Percentiles rank a stretch among this genome's conserved stretches.
Conservation (phyloP, 805 yeast genomes). For the Candida maesae region DNA sequence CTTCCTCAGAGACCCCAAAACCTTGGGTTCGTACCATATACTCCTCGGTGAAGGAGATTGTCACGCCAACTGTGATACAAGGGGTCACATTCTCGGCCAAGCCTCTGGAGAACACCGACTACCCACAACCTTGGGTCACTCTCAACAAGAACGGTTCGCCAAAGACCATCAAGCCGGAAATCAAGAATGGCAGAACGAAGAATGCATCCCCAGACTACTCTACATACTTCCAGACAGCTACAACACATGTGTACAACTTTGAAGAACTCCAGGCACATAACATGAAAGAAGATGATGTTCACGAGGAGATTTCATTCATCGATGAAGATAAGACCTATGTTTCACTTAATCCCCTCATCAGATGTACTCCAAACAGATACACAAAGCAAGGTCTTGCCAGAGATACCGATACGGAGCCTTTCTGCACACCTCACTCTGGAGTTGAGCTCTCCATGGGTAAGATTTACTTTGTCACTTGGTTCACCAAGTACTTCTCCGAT, state of each 20-base stretch:
- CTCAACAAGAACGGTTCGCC: constrained; percentile 76
- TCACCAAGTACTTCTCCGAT: constrained; percentile 54
- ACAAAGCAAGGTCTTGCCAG: constrained; percentile 60
- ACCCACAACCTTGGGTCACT: constrained; percentile 78
- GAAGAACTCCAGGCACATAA: constrained; percentile 71
- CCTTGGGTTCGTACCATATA: constrained; percentile 78
- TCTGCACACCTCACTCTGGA: constrained; percentile 75
- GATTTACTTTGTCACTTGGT: constrained; percentile 82
- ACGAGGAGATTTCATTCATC: constrained; percentile 49
- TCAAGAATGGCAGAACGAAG: constrained; percentile 67
- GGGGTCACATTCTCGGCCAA: constrained; percentile 51
- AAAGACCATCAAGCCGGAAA: constrained; percentile 70
- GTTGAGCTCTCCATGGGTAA: constrained; percentile 51
- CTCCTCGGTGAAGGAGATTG: constrained; percentile 50
- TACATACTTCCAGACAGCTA: constrained; percentile 71
- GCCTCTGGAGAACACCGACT: constrained; percentile 48
- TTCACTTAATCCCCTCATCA: constrained; percentile 67
- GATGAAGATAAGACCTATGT: constrained; percentile 76
- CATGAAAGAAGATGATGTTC: constrained; percentile 56
- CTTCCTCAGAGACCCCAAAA: constrained; percentile 38
- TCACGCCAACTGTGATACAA: constrained; percentile 63
- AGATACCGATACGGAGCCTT: constrained; percentile 62
- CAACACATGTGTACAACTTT: constrained; percentile 52
- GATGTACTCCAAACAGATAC: constrained; percentile 82
- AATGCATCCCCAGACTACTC: constrained; percentile 68